Conservation (phyloP, 1,284 basidiomycete species). For the Ceratobasidium sp. region DNA sequence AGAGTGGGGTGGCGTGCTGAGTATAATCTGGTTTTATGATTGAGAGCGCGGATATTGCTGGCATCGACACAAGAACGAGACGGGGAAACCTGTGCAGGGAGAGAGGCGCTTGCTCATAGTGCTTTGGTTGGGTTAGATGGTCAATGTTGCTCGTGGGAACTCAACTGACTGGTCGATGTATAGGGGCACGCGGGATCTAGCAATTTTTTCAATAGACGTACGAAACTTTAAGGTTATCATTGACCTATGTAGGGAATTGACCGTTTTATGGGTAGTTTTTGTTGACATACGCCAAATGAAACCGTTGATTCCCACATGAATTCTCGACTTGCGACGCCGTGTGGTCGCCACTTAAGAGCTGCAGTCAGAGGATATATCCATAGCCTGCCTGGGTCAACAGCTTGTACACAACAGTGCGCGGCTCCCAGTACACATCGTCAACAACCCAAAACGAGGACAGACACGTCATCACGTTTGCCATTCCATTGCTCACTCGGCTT, state of each 20-base stretch:
- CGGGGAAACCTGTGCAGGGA: slow-evolving; percentile 59
- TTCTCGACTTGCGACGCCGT: not conserved
- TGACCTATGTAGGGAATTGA: too few relatives aligned
- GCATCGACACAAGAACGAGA: slow-evolving; percentile 12
- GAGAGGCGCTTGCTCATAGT: slow-evolving; percentile 33
- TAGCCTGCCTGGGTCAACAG: not conserved
- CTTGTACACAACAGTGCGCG: not conserved
- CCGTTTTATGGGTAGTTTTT: too few relatives aligned
- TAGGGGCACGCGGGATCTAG: too few relatives aligned
- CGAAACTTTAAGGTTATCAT: too few relatives aligned
- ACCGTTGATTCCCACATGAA: not conserved
- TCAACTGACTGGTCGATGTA: too few relatives aligned
- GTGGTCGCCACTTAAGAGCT: not conserved
- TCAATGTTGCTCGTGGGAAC: too few relatives aligned
- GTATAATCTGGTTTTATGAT: slow-evolving; percentile 60
- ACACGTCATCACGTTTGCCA: slow-evolving; percentile 1
- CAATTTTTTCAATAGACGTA: too few relatives aligned
- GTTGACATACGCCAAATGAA: not conserved
- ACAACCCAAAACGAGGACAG: not conserved
- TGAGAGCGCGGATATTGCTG: slow-evolving; percentile 54
- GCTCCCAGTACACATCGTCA: not conserved
- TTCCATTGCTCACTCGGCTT: too few relatives aligned
- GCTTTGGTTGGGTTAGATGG: too few relatives aligned
- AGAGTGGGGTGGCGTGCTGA: slow-evolving; percentile 45
- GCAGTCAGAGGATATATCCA: not conserved